Percentiles rank a stretch among this genome's conserved stretches.
phyloP scores from a whole-genome alignment of 768 basidiomycete genomes.

The Collybia mongolica region DNA sequence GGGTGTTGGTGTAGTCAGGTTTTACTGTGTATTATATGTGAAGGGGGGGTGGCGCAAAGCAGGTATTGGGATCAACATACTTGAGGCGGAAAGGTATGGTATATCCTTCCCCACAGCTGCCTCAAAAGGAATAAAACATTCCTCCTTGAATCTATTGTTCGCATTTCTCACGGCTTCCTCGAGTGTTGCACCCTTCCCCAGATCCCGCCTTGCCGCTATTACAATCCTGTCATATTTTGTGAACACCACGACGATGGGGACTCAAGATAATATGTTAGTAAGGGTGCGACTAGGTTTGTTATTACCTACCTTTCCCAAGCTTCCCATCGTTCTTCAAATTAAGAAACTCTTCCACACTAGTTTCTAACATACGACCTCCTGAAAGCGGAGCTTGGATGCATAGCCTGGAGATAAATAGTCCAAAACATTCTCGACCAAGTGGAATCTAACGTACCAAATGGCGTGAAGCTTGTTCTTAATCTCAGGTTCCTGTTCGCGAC shows the following conservation, averaged over 20 bases:
- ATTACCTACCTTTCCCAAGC: neutral
- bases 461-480: slow-evolving; percentile 20
- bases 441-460: slow-evolving; percentile 18
- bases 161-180: too few species aligned
- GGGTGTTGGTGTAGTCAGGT: too few species aligned
- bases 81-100: neutral
- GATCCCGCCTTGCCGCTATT: too few species aligned
- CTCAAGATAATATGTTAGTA: neutral
- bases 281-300: too few species aligned
- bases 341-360: slow-evolving; percentile 22
- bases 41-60: too few species aligned
- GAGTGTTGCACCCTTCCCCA: too few species aligned
- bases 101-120: neutral
- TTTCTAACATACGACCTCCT: slow-evolving; percentile 16
- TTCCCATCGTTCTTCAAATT: slow-evolving; percentile 1
- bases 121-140: neutral
- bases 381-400: slow-evolving; percentile 20
- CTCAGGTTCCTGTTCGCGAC: slow-evolving; percentile 1
- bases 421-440: too few species aligned
- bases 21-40: too few species aligned
- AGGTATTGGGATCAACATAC: neutral
- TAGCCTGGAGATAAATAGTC: slow-evolving; percentile 14
- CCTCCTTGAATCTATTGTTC: too few species aligned
- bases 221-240: slow-evolving; percentile 28
- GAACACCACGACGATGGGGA: slow-evolving; percentile 28